Conservation (phyloP, 2,329 filamentous ascomycete species). For the Sclerotinia sclerotiorum region DNA sequence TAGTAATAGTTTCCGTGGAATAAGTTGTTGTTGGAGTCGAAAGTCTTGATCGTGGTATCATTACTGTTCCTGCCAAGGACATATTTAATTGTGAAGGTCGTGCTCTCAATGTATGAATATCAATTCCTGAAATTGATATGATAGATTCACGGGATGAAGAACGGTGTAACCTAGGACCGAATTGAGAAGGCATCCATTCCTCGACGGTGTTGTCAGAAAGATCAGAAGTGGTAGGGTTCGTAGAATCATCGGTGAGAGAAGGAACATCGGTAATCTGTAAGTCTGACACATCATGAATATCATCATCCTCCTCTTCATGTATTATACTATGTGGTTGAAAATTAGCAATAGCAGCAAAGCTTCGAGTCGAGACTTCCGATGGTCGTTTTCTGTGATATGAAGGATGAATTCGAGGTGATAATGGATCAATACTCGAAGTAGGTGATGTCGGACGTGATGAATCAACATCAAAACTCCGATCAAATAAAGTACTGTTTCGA, state of each 20-base stretch:
- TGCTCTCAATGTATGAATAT: conserved; percentile 79
- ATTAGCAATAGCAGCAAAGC: conserved; percentile 42
- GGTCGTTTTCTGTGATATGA: conserved; percentile 56
- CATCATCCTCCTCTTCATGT: conserved; percentile 42
- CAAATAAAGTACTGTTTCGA: conserved; percentile 74
- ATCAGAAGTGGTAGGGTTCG: conserved; percentile 32
- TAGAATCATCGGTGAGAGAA: conserved; percentile 32
- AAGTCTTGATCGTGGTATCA: conserved; percentile 48
- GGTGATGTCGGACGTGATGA: conserved; percentile 79
- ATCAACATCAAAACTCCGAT: conserved; percentile 61
- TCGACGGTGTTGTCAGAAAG: conserved; percentile 29
- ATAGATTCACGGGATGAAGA: conserved; percentile 83
- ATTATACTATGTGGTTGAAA: conserved; percentile 42
- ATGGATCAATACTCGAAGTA: conserved; percentile 70
- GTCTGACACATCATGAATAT: conserved; percentile 36
- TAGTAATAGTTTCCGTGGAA: conserved; percentile 56
- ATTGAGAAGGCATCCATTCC: conserved; percentile 38
- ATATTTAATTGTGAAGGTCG: conserved; percentile 73
- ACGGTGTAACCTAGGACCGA: conserved; percentile 57
- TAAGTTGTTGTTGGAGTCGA: conserved; percentile 45
- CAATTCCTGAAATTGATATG: conserved; percentile 81
- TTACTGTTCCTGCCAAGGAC: conserved; percentile 49
- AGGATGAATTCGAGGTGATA: conserved; percentile 58
- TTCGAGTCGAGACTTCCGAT: conserved; percentile 55
- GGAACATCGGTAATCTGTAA: conserved; percentile 30